Evolutionary conservation across 805 yeast species (phyloP), one percentile per base, ranked within the genome.

Genomic region (Candida morakotiae): DNA sequence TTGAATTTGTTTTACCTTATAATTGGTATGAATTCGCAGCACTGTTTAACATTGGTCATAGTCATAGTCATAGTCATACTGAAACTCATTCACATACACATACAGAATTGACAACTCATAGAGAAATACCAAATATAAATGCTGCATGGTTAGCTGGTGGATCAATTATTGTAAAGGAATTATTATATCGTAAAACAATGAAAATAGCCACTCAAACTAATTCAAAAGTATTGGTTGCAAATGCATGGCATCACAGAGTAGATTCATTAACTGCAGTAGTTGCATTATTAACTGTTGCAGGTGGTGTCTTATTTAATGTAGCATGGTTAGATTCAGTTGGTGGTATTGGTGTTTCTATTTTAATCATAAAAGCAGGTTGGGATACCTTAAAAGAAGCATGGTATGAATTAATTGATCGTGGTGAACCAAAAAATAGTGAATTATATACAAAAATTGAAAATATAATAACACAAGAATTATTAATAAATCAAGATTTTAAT

Each of bases 201-300:
- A 77, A 79, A 43, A 79, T 93, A 16, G 98, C 97, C 1, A 68
- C 70, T 34, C 67, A 74, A 43, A 75, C 87, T 20, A 84, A 86
- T 53, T 87, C 96, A 0, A 87, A 87, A 44, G 98, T 93, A 3
- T 70, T 93, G 33, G 79, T 87, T 34, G 98, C 98, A 3, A 93
- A 93, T 55, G 98, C 98, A 3, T 93, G 98, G 98, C 98, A 93
- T 58, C 98, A 93, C 56, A 73, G 98, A 45, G 93, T 91, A 9
- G 98, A 93, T 55, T 83, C 95, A 1, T 58, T 93, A 49, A 94
- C 98, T 1, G 87, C 97, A 0, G 70, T 83, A 16, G 98, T 91
- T 6, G 97, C 98, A 0, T 72, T 91, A 15, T 74, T 80, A 3
- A 88, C 98, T 1, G 93, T 93, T 35, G 75, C 94, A 0, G 81